Conservation (phyloP, 2,329 filamentous ascomycete species). For the Paraphaeosphaeria minitans region DNA sequence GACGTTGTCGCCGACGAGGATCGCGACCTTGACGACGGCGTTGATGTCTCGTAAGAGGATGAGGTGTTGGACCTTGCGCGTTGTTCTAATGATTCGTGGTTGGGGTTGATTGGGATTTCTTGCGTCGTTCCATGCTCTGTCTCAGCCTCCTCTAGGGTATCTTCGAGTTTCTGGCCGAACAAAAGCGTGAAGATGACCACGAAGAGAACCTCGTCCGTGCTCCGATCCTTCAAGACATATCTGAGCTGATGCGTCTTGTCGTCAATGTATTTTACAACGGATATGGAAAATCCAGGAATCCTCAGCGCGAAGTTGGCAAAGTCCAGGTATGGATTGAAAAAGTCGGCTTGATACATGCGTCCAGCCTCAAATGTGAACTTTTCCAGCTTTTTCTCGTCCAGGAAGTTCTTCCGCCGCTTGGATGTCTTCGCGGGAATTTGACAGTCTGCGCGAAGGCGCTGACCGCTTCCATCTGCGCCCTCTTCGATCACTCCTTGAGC, state of each 20-base stretch:
- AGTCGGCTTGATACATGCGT: constrained; percentile 52
- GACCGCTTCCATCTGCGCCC: constrained; percentile 46
- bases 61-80: constrained; percentile 11
- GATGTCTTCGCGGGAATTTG: constrained; percentile 47
- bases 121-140: constrained; percentile 11
- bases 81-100: neutral
- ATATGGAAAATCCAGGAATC: constrained; percentile 53
- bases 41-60: constrained; percentile 14
- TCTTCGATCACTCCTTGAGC: constrained; percentile 47
- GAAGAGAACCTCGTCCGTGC: constrained; percentile 49
- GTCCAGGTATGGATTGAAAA: constrained; percentile 56
- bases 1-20: constrained; percentile 14
- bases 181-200: constrained; percentile 54
- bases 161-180: constrained; percentile 50
- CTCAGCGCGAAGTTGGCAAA: constrained; percentile 54
- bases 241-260: constrained; percentile 54
- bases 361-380: constrained; percentile 51
- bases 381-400: constrained; percentile 42
- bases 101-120: neutral
- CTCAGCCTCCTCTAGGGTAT: constrained; percentile 35
- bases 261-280: constrained; percentile 54
- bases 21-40: constrained; percentile 17
- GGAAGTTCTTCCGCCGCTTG: constrained; percentile 53
- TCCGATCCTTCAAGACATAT: constrained; percentile 53
- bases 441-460: constrained; percentile 31